These are phyloP conservation scores for Fusarium chlamydosporum DNA, from an alignment of 2,329 filamentous ascomycete species.

Conservation along the genomic window DNA sequence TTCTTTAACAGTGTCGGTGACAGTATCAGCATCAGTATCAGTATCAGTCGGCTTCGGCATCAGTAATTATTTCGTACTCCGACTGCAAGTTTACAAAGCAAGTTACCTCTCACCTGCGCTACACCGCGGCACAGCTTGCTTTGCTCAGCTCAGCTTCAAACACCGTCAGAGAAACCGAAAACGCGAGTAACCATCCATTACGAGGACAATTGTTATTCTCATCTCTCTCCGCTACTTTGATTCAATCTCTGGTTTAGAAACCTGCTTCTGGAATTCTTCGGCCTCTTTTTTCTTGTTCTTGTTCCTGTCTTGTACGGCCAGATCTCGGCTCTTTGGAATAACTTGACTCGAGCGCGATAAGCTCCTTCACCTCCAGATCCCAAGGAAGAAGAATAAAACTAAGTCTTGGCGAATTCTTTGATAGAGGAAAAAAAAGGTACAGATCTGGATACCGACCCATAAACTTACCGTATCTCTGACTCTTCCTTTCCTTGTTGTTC, in stretches of 20 bases:
- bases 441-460: constrained; percentile 38
- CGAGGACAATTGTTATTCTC: constrained; percentile 21
- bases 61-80: constrained; percentile 13
- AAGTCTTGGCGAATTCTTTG: constrained; percentile 36
- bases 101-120: constrained; percentile 1
- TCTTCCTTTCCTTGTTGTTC: constrained; percentile 17
- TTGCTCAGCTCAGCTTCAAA: constrained; percentile 18
- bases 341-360: constrained; percentile 37
- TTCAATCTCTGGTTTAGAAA: constrained; percentile 9
- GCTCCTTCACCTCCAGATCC: constrained; percentile 22
- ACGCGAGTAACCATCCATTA: constrained; percentile 33
- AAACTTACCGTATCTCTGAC: constrained; percentile 27
- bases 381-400: constrained; percentile 5
- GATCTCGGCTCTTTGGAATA: constrained; percentile 23
- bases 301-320: constrained; percentile 6
- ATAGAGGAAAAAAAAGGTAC: constrained; percentile 23
- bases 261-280: constrained; percentile 29
- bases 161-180: constrained; percentile 10
- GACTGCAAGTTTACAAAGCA: constrained; percentile 24
- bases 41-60: background rate
- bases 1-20: constrained; percentile 7
- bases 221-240: background rate
- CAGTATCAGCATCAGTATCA: background rate
- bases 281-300: constrained; percentile 2
- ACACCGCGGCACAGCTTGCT: constrained; percentile 8